A percentile compares a stretch with the other conserved stretches of the same genome.
Evolutionary conservation across 441 rosid genomes (phyloP).

Genomic region (Mallotus japonicus): DNA sequence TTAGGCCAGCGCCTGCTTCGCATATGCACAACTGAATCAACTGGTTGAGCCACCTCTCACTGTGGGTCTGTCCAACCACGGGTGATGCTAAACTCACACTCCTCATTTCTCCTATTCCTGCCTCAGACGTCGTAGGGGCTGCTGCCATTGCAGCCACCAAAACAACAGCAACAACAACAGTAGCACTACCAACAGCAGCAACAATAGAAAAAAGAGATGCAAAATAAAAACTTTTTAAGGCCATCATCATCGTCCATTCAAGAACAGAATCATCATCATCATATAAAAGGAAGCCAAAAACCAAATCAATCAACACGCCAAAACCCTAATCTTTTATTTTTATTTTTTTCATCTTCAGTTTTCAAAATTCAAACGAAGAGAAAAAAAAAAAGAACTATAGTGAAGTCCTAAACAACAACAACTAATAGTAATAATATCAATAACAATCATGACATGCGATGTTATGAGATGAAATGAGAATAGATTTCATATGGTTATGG

Average conservation of each 20-base stretch:
- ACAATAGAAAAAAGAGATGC: neutral
- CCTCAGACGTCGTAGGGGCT: too few relatives aligned
- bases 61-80: too few relatives aligned
- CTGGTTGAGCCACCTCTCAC: too few relatives aligned
- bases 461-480: neutral
- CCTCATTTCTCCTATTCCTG: too few relatives aligned
- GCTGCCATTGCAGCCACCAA: too few relatives aligned
- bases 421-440: neutral
- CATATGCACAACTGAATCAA: too few relatives aligned
- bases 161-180: too few relatives aligned
- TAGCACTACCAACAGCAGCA: too few relatives aligned
- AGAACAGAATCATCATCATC: neutral
- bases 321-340: conserved; percentile 31
- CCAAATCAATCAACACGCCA: conserved; percentile 20
- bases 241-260: conserved; percentile 4
- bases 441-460: neutral
- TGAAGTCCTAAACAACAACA: neutral
- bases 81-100: too few relatives aligned
- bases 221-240: neutral
- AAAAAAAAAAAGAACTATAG: neutral
- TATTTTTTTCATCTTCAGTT: neutral
- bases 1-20: too few relatives aligned
- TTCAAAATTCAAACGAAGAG: too few relatives aligned
- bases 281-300: neutral
- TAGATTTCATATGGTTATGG: conserved; percentile 22